phyloP scores from a whole-genome alignment of 192 early-diverging fungal species.

The Backusella luteola region DNA sequence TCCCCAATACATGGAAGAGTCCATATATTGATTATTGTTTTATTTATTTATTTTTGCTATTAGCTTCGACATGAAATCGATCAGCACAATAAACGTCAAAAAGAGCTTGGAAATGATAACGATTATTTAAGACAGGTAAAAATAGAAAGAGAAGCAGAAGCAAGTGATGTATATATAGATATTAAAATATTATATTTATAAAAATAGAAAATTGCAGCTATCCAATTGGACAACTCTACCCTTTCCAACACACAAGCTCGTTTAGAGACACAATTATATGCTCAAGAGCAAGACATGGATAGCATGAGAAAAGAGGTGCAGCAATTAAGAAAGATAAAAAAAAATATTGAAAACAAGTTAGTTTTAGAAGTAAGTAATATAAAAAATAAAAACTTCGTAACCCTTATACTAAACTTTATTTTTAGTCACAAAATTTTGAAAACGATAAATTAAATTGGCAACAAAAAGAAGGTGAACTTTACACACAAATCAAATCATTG shows the following conservation, averaged over 20 bases:
- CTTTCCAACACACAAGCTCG: slow-evolving; percentile 34
- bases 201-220: slow-evolving; percentile 25
- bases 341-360: slow-evolving; percentile 44
- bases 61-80: slow-evolving; percentile 30
- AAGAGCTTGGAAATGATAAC: slow-evolving; percentile 20
- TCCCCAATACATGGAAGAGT: neutral
- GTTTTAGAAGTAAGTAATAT: slow-evolving; percentile 24
- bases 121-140: slow-evolving; percentile 33
- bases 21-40: neutral
- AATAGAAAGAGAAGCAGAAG: neutral
- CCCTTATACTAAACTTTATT: neutral
- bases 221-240: slow-evolving; percentile 32
- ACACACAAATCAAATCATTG: slow-evolving; percentile 35
- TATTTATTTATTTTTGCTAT: neutral
- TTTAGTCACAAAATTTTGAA: slow-evolving; percentile 38
- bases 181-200: neutral
- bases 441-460: slow-evolving; percentile 44
- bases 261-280: slow-evolving; percentile 51
- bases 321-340: slow-evolving; percentile 34
- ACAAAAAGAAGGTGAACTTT: slow-evolving; percentile 46
- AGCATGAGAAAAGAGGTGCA: slow-evolving; percentile 41
- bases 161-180: neutral
- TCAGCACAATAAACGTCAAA: slow-evolving; percentile 11
- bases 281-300: slow-evolving; percentile 41
- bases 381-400: neutral